Base-by-base conservation (phyloP, 495 filamentous ascomycete genomes). In the Penicillium cataractarum region DNA sequence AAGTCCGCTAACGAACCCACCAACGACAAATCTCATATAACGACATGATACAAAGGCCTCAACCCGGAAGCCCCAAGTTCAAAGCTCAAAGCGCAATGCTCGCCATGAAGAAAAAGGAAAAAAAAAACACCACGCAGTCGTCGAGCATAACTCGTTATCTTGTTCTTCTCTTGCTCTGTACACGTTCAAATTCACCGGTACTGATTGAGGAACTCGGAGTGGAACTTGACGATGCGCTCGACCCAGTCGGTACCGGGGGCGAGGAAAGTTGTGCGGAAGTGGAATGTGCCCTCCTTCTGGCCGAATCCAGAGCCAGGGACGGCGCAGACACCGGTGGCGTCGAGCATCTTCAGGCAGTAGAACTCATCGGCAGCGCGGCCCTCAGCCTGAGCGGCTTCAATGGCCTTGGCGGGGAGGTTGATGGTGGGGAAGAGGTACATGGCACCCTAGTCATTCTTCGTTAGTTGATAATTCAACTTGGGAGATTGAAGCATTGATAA, bases 401-500 rank as follows among this genome's bases (percentile, higher is more conserved):
- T 72, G 49, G 93, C 96, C 74, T 89, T 89, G 39, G 70, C 58
- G 6, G 96, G 86, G 31, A 98, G 79, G 33, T 82, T 84, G 77
- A 99, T 96, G 53, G 91, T 92, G 5, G 95, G 95, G 87, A 97
- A 99, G 66, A 99, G 90, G 81, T 99, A 99, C 95, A 99, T 99
- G 65, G 89, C 86, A 27, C 95, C 95, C 84, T 96, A 77, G 9
- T 35, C 29, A 54, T 40, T 48, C 22, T 61, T 37, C 64, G 58
- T 62, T 33, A 31, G 63, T 50, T 22, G 31, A 55, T 24, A 13
- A 31, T 22, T 19, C 3, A 10, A 32, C n/a, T n/a, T 2, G 2
- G 22, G n/a, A 26, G 31, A 55, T 21, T n/a, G n/a, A n/a, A n/a
- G n/a, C n/a, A n/a, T n/a, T n/a, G n/a, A 53, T 26, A 0, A 65